Evolutionary conservation across 176 grass and related monocot species (phyloP).

Genomic region (Hordeum vulgare): DNA sequence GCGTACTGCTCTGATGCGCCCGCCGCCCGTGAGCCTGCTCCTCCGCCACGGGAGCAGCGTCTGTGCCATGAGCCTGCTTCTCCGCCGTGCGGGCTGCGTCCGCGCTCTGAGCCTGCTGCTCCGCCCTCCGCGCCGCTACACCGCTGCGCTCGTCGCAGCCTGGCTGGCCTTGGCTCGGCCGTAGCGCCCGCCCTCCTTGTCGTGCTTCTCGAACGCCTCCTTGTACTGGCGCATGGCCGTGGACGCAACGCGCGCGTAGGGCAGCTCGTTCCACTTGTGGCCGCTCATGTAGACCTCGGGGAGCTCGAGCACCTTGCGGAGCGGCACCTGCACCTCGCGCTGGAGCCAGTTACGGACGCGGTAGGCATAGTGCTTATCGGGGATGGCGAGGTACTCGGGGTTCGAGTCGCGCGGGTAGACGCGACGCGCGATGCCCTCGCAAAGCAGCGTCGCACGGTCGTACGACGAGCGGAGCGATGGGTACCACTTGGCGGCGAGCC

Average conservation of each 20-base stretch:
- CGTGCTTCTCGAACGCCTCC: conserved; percentile 47
- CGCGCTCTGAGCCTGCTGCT: too few relatives aligned
- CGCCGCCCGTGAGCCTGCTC: too few relatives aligned
- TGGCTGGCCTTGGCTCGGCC: too few relatives aligned
- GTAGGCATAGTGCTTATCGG: conserved; percentile 54
- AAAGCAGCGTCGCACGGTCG: conserved; percentile 43
- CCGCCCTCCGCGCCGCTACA: too few relatives aligned
- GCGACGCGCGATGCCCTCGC: conserved; percentile 50
- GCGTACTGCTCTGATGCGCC: too few relatives aligned
- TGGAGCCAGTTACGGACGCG: conserved; percentile 33
- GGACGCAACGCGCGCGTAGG: conserved; percentile 47
- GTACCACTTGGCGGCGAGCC: conserved; percentile 67
- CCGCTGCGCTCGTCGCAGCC: too few relatives aligned
- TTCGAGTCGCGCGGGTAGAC: conserved; percentile 31
- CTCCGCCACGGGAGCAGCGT: too few relatives aligned
- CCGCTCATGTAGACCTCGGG: conserved; percentile 58
- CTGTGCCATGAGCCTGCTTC: too few relatives aligned
- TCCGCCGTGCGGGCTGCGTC: too few relatives aligned
- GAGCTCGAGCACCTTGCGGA: conserved; percentile 30
- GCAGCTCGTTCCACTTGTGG: conserved; percentile 32
- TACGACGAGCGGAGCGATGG: conserved; percentile 37
- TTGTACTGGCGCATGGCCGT: conserved; percentile 52
- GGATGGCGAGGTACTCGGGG: conserved; percentile 22
- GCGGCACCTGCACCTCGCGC: conserved; percentile 24
- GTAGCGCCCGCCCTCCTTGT: conserved; percentile 18